Base-by-base conservation (phyloP, 352 stramenopile genomes). In the Globisporangium parvum region DNA sequence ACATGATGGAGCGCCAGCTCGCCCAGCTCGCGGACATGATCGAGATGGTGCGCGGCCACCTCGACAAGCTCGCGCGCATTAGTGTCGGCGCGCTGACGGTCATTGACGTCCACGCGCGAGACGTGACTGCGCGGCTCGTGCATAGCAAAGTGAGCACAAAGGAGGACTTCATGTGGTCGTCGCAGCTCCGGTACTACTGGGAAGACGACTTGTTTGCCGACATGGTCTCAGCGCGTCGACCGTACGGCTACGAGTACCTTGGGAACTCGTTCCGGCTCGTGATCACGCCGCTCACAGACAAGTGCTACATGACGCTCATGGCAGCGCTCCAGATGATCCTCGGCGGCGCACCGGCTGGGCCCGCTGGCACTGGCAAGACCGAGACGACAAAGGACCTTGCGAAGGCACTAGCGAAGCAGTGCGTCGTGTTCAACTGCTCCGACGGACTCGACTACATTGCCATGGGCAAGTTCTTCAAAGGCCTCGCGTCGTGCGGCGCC, bases 281-380 rank as follows among this genome's bases (percentile, higher is more conserved):
- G 8, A 98, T 98, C 68, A 98, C 93, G 1, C 93, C 93, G 21
- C 59, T 98, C 8, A 98, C 93, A 3, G 93, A 98, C 59, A 98
- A 97, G 54, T 98, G 93, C 67, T 98, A 98, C 65, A 82, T 97
- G 67, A 98, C 93, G 12, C 71, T 98, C 20, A 98, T 98, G 93
- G 90, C 90, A 11, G 93, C 93, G 1, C 59, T 98, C 23, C 93
- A 98, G 58, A 97, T 98, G 91, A 97, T 93, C 39, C 71, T 98
- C 2, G 93, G 93, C 12, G 93, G 93, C 15, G 91, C 93, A 4
- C 93, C 93, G 1, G 93, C 92, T 37, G 93, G 93, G 0, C 93
- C 93, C 3, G 93, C 92, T 26, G 93, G 93, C 0, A 98, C 93
- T 10, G 93, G 93, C 20, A 98, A 98, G 59, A 98, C 93, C 0